Percentiles rank a stretch among this genome's conserved stretches.
phyloP scores from a whole-genome alignment of 352 stramenopile species.

The Pythium aristosporum region DNA sequence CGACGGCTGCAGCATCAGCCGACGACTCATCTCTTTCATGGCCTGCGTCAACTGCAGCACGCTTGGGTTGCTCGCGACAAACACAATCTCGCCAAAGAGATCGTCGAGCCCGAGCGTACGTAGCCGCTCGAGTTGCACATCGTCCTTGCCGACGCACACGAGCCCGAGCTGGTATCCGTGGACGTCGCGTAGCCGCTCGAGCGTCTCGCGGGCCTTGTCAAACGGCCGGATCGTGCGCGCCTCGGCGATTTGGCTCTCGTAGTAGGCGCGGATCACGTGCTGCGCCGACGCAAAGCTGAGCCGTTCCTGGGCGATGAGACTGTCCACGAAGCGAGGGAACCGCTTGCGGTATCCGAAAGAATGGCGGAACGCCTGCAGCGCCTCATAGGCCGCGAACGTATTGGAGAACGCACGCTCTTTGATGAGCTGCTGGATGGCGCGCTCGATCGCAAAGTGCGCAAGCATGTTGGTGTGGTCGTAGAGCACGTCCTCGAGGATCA shows the following conservation, averaged over 20 bases:
- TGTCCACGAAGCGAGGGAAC: constrained; percentile 83
- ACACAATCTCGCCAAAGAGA: constrained; percentile 63
- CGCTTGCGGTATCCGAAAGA: constrained; percentile 82
- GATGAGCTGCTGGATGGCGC: constrained; percentile 70
- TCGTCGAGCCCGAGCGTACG: constrained; percentile 62
- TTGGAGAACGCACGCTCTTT: constrained; percentile 67
- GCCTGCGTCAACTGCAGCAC: constrained; percentile 58
- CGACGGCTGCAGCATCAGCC: constrained; percentile 65
- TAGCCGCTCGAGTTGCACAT: constrained; percentile 74
- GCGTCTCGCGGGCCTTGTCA: constrained; percentile 42
- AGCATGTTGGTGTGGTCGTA: constrained; percentile 84
- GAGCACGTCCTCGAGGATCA: constrained; percentile 86
- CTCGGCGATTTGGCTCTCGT: constrained; percentile 74
- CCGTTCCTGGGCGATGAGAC: constrained; percentile 49
- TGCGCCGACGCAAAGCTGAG: constrained; percentile 46
- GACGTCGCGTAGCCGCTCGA: constrained; percentile 48
- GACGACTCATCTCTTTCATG: constrained; percentile 68
- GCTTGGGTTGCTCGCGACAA: constrained; percentile 67
- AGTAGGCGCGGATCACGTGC: constrained; percentile 72
- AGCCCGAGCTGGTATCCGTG: constrained; percentile 62
- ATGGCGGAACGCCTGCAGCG: constrained; percentile 77
- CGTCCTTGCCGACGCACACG: constrained; percentile 70
- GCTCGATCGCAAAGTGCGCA: constrained; percentile 77
- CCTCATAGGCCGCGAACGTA: constrained; percentile 61
- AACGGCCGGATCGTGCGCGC: constrained; percentile 71